Conservation (phyloP, 192 early-diverging fungal genomes). For the Podila verticillata region DNA sequence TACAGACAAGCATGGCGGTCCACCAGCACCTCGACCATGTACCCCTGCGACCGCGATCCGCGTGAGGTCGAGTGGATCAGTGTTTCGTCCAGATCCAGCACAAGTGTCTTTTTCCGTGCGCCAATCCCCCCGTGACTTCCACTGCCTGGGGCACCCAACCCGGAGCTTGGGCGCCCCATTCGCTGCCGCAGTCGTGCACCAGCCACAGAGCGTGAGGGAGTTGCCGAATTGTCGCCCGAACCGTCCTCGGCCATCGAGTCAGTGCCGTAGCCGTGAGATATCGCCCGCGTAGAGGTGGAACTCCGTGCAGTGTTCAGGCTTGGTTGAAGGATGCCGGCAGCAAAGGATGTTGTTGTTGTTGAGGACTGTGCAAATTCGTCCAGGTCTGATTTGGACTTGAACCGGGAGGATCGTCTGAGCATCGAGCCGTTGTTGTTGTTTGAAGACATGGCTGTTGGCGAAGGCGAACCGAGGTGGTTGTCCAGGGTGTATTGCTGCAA, state of each 20-base stretch:
- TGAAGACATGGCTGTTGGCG: slow-evolving; percentile 1
- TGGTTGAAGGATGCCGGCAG: background rate
- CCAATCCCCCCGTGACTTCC: slow-evolving; percentile 11
- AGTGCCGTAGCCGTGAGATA: slow-evolving; percentile 34
- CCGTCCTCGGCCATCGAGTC: slow-evolving; percentile 50
- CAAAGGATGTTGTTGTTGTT: background rate
- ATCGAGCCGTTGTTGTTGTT: slow-evolving; percentile 19
- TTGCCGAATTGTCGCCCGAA: slow-evolving; percentile 40
- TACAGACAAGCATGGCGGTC: slow-evolving; percentile 86
- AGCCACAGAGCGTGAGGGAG: slow-evolving; percentile 4
- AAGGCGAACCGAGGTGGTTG: slow-evolving; percentile 27
- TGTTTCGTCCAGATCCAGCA: slow-evolving; percentile 84
- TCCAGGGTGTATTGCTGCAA: slow-evolving; percentile 47
- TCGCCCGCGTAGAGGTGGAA: background rate
- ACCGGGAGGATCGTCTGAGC: slow-evolving; percentile 39
- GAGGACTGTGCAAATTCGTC: slow-evolving; percentile 48
- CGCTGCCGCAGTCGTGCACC: slow-evolving; percentile 26
- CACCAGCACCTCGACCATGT: slow-evolving; percentile 85
- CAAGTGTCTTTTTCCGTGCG: slow-evolving; percentile 66
- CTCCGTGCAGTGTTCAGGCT: background rate
- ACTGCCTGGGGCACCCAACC: slow-evolving; percentile 9
- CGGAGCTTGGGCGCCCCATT: slow-evolving; percentile 33
- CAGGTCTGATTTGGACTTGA: slow-evolving; percentile 44
- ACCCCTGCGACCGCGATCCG: slow-evolving; percentile 69
- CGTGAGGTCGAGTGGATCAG: slow-evolving; percentile 82